Percentiles rank a stretch among this genome's conserved stretches.
phyloP scores from a whole-genome alignment of 306 rosid species.

The Pyrus pyrifolia region DNA sequence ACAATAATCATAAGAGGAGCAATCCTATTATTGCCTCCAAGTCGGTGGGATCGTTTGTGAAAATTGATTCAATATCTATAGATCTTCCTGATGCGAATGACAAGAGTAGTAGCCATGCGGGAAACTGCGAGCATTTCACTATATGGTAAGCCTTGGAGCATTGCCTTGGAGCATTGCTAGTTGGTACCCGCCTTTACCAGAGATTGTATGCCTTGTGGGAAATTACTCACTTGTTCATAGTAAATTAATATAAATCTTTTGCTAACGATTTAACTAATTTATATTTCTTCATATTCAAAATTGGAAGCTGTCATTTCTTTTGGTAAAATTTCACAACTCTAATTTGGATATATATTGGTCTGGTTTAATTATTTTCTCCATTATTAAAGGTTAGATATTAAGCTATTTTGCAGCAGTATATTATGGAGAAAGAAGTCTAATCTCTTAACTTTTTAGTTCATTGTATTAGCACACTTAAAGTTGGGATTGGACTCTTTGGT shows the following conservation, averaged over 20 bases:
- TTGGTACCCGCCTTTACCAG: not conserved
- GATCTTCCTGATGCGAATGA: slow-evolving; percentile 52
- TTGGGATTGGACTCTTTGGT: not conserved
- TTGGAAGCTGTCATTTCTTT: not conserved
- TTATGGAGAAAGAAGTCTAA: not conserved
- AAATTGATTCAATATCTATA: slow-evolving; percentile 76
- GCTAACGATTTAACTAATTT: not conserved
- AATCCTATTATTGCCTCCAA: slow-evolving; percentile 30
- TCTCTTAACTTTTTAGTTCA: not conserved
- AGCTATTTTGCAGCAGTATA: not conserved
- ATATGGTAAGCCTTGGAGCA: slow-evolving; percentile 64
- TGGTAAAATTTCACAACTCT: not conserved
- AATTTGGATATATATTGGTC: not conserved
- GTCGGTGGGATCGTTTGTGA: slow-evolving; percentile 53
- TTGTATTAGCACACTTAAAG: not conserved
- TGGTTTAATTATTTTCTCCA: not conserved
- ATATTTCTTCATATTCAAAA: not conserved
- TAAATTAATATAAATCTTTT: not conserved
- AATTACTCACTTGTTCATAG: not conserved
- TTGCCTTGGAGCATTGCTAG: slow-evolving; percentile 3
- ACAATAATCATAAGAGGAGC: slow-evolving; percentile 25
- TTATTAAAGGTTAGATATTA: not conserved
- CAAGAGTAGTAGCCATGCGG: slow-evolving; percentile 34
- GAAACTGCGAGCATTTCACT: slow-evolving; percentile 77
- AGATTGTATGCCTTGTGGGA: not conserved